Conservation (phyloP, 2,329 filamentous ascomycete genomes). For the Venturia aucupariae region DNA sequence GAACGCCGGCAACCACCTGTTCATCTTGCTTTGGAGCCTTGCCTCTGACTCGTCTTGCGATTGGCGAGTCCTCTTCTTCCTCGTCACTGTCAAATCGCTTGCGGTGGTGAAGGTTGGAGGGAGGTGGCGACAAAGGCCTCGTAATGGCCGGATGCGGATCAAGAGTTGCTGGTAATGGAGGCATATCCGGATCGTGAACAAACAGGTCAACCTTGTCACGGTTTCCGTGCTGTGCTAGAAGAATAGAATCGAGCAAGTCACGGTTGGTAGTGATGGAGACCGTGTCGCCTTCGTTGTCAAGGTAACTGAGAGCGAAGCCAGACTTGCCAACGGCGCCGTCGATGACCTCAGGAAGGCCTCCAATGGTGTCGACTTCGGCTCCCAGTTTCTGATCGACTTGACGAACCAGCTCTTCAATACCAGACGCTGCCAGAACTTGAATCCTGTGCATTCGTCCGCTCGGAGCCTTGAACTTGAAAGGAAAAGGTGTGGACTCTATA, state of each 20-base stretch:
- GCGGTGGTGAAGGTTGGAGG: slow-evolving; percentile 38
- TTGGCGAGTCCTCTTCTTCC: slow-evolving; percentile 43
- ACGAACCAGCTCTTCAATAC: slow-evolving; percentile 68
- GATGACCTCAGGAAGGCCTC: slow-evolving; percentile 67
- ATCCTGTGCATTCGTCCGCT: slow-evolving; percentile 88
- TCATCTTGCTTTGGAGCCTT: slow-evolving; percentile 47
- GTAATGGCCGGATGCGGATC: slow-evolving; percentile 48
- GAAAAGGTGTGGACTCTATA: slow-evolving; percentile 66
- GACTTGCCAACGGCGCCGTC: slow-evolving; percentile 66
- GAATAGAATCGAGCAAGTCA: slow-evolving; percentile 82
- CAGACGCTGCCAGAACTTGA: slow-evolving; percentile 71
- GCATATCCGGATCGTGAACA: slow-evolving; percentile 84
- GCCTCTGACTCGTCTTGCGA: slow-evolving; percentile 35
- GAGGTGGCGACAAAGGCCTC: slow-evolving; percentile 44
- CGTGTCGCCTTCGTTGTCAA: slow-evolving; percentile 94
- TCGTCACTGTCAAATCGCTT: slow-evolving; percentile 45
- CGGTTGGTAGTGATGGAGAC: slow-evolving; percentile 95
- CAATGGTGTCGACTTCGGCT: slow-evolving; percentile 68
- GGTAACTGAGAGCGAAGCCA: slow-evolving; percentile 88
- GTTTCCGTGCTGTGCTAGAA: slow-evolving; percentile 64
- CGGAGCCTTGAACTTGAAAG: slow-evolving; percentile 98
- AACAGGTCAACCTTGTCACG: slow-evolving; percentile 96
- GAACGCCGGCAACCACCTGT: slow-evolving; percentile 80
- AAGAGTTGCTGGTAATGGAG: slow-evolving; percentile 60
- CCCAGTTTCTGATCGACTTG: slow-evolving; percentile 80